Base-by-base conservation (phyloP, 2,329 filamentous ascomycete species). In the Penicillium rolfsii region DNA sequence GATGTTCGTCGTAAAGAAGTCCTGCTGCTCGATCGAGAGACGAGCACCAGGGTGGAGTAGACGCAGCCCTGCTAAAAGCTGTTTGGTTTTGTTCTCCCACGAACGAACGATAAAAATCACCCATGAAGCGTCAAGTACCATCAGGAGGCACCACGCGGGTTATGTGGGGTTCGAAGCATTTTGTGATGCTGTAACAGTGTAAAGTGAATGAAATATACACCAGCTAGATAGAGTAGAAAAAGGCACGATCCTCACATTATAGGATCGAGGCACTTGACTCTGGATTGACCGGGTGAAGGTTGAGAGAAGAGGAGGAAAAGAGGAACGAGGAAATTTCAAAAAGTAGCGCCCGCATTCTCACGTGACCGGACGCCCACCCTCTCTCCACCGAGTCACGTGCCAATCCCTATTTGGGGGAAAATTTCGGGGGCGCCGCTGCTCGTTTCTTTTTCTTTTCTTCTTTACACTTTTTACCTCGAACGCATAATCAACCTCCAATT, bases 41-140 rank as follows among this genome's bases (percentile, higher is more conserved):
- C 69, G 70, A 77, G 74, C 74, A 77, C 74, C 75, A 80, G 78
- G 78, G 78, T 80, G 78, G 78, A 80, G 78, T 78, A 79, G 78
- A 80, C 78, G 78, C 77, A 77, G 78, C 72, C 70, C 78, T 80
- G 78, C 78, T 80, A 80, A 78, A 80, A 80, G 78, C 77, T 77
- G 77, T 74, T 74, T 74, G 72, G 75, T 74, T 78, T 80, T 77
- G 75, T 73, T 80, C 75, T 80, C 70, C 78, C 78, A 80, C 77
- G 75, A 77, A 77, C 75, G 76, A 77, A 75, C 73, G 69, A 73
- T 71, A 69, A 74, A 76, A 76, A 69, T 69, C 66, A 69, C 67
- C 74, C 74, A 75, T 71, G 74, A 78, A 71, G 74, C 77, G 72
- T 74, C 75, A 30, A 62, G 58, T 63, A 65, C 67, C 67, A 70